Percentiles rank a stretch among this genome's conserved stretches.
These are phyloP conservation scores for Blastobotrys elegans DNA, from an alignment of 1,139 yeast species.

Conservation along the genomic window DNA sequence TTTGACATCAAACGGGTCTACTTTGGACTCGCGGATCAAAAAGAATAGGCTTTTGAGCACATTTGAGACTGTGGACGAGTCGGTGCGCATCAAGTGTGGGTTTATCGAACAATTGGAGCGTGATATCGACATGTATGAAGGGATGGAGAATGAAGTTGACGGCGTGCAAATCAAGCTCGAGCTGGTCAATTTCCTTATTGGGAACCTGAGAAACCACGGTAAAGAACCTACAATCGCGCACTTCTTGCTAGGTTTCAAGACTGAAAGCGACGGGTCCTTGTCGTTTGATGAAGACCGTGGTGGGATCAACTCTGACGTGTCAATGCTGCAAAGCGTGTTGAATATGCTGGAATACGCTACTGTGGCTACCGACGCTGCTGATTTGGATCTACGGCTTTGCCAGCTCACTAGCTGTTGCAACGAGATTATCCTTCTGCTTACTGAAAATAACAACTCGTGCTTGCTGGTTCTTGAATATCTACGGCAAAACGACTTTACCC, in stretches of 20 bases:
- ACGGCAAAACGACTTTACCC: conserved; percentile 48
- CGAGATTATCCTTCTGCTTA: conserved; percentile 56
- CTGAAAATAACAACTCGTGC: conserved; percentile 53
- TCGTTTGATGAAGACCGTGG: conserved; percentile 42
- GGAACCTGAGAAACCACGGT: conserved; percentile 43
- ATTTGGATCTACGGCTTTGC: conserved; percentile 51
- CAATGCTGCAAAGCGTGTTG: conserved; percentile 54
- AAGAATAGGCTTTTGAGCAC: conserved; percentile 67
- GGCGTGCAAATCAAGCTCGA: conserved; percentile 50
- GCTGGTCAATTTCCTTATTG: conserved; percentile 53
- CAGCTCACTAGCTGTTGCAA: conserved; percentile 53
- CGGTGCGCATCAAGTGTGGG: conserved; percentile 59
- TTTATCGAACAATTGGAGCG: conserved; percentile 66
- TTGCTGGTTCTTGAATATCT: conserved; percentile 48
- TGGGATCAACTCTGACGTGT: conserved; percentile 47
- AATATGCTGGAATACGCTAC: conserved; percentile 47
- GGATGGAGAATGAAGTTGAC: conserved; percentile 19
- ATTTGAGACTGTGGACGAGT: conserved; percentile 68
- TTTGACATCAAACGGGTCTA: conserved; percentile 31
- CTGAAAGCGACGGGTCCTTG: conserved; percentile 39
- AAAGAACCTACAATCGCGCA: conserved; percentile 58
- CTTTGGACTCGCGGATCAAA: conserved; percentile 41
- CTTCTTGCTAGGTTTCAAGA: conserved; percentile 67
- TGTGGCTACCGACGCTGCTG: conserved; percentile 37
- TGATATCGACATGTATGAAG: conserved; percentile 33